Evolutionary conservation across 1,284 basidiomycete genomes (phyloP).

Genomic region (Neotropicomus parvogracilis): DNA sequence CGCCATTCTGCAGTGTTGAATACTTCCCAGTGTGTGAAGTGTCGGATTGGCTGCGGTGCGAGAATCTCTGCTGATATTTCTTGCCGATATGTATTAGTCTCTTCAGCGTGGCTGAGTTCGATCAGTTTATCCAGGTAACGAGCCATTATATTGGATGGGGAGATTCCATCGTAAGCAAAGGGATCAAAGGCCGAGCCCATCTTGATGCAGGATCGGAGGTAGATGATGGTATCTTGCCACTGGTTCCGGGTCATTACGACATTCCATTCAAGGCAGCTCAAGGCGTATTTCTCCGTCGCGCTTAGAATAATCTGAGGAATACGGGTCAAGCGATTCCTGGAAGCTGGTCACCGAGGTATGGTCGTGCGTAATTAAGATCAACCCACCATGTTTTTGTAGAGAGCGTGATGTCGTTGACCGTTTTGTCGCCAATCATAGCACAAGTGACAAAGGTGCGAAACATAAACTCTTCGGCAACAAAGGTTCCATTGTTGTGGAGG

Average conservation of each 20-base stretch:
- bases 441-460: constrained; percentile 43
- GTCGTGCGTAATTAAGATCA: neutral
- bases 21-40: constrained; percentile 11
- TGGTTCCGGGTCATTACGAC: constrained; percentile 23
- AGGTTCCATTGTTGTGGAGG: constrained; percentile 28
- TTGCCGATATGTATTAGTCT: neutral
- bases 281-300: constrained; percentile 29
- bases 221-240: constrained; percentile 26
- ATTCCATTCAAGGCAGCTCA: constrained; percentile 32
- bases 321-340: constrained; percentile 30
- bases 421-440: constrained; percentile 54
- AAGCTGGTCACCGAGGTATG: constrained; percentile 11
- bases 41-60: constrained; percentile 17
- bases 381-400: constrained; percentile 43
- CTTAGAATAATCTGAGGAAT: constrained; percentile 31
- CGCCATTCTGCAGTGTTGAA: constrained; percentile 27
- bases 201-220: constrained; percentile 30
- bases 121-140: constrained; percentile 26
- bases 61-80: constrained; percentile 5
- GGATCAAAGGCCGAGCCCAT: constrained; percentile 30
- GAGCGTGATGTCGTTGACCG: constrained; percentile 51
- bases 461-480: constrained; percentile 34
- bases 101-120: constrained; percentile 4
- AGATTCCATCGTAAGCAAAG: constrained; percentile 21
- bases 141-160: constrained; percentile 20